A percentile compares a stretch with the other conserved stretches of the same genome.
These are phyloP conservation scores for Rhodotorula glutinis DNA, from an alignment of 1,284 basidiomycete genomes.

Conservation along the genomic window DNA sequence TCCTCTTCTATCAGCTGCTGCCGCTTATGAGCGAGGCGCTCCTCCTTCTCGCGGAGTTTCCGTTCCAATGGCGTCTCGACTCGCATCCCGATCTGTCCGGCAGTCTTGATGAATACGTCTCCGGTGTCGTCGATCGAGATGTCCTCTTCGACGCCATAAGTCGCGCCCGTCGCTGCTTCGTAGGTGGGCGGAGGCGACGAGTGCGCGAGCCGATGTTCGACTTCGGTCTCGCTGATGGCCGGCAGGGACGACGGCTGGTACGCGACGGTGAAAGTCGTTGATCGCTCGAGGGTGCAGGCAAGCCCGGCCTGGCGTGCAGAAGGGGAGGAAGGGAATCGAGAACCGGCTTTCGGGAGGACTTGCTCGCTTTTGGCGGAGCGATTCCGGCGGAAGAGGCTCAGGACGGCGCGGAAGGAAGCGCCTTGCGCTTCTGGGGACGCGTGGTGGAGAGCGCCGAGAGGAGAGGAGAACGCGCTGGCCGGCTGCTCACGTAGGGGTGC, in stretches of 20 bases:
- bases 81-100: background rate
- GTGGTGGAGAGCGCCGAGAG: background rate
- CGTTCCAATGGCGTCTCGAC: background rate
- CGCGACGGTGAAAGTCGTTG: background rate
- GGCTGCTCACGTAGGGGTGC: too few species aligned
- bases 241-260: background rate
- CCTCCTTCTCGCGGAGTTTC: conserved; percentile 47
- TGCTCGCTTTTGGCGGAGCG: too few species aligned
- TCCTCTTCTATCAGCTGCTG: background rate
- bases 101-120: background rate
- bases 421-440: background rate
- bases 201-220: background rate
- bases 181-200: too few species aligned
- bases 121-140: background rate
- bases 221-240: background rate
- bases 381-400: background rate
- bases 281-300: background rate
- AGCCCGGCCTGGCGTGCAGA: background rate
- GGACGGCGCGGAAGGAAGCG: background rate
- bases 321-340: background rate
- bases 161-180: too few species aligned
- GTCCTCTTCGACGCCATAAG: background rate
- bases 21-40: background rate
- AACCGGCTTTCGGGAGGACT: too few species aligned
- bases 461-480: background rate